Base-by-base conservation (phyloP, 148 eudicot genomes). In the Rhododendron simsii region DNA sequence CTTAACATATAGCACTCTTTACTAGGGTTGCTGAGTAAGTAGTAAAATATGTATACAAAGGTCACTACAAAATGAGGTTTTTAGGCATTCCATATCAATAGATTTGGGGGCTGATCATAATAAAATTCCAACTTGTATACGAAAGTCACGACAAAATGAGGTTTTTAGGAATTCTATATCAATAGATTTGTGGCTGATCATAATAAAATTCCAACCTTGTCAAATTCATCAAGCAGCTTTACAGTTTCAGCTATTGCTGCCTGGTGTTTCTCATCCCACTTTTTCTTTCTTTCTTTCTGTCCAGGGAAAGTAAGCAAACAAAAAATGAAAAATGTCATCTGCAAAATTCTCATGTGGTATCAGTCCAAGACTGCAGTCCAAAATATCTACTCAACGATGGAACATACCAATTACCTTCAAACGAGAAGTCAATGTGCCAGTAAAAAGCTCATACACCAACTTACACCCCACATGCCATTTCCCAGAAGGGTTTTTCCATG, bases 391-490 rank as follows among this genome's bases (percentile, higher is more conserved):
- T 21, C 23, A 59, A 20, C 6, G 55, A 47, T 21, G 9, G 50
- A 81, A 84, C 50, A 74, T 45, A 76, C 39, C 86, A 77, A 33
- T 88, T 91, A 97, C 99, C 98, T 97, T 97, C 87, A 95, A 86
- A 61, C 99, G 96, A 81, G 94, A 92, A 45, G 96, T 93, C 89
- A 97, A 88, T 51, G 91, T 91, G 88, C 89, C 91, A 16, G 98
- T 95, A 77, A 95, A 95, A 86, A 97, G 94, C 91, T 95, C 98
- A 80, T 95, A 93, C 26, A 97, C 95, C 89, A 97, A 89, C 88
- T 97, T 95, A 88, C 81, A 92, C 44, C 99, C 98, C 80, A 97
- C 98, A 87, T 88, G 99, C 98, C 99, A 95, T 87, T 97, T 96
- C 77, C 98, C 96, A 6, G 96, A 92, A 86, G 98, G 99, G 85